phyloP scores from a whole-genome alignment of 2,329 filamentous ascomycete genomes.

The Hypoxylon sp. region DNA sequence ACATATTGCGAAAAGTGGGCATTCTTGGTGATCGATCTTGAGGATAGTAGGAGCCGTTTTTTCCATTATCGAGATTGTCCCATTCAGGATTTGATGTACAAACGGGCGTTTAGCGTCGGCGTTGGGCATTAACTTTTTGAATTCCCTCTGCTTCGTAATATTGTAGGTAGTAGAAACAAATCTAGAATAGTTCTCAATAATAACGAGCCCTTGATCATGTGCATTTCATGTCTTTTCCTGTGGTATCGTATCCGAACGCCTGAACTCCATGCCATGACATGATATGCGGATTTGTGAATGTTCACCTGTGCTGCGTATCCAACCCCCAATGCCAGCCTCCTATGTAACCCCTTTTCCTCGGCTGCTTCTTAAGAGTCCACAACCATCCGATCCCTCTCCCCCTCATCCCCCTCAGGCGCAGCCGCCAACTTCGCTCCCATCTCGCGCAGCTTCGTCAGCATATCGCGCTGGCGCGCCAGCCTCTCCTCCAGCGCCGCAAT shows the following conservation, averaged over 20 bases:
- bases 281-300: not conserved
- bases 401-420: conserved; percentile 49
- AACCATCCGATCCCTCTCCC: conserved; percentile 48
- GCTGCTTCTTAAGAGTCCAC: conserved; percentile 21
- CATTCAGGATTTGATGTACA: conserved; percentile 1
- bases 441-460: conserved; percentile 69
- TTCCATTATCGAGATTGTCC: not conserved
- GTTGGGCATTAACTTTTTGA: conserved; percentile 12
- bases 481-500: conserved; percentile 75
- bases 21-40: conserved; percentile 48
- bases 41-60: not conserved
- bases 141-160: conserved; percentile 17
- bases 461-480: conserved; percentile 73
- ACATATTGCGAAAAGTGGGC: conserved; percentile 72
- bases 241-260: conserved; percentile 36
- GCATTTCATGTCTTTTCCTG: not conserved
- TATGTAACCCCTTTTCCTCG: not conserved
- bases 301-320: not conserved
- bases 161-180: conserved; percentile 3
- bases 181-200: not conserved
- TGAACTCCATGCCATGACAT: conserved; percentile 23
- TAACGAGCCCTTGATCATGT: conserved; percentile 8
- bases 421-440: conserved; percentile 61
- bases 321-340: not conserved
- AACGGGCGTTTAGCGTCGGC: conserved; percentile 23